Evolutionary conservation across 2,329 filamentous ascomycete genomes (phyloP).

Genomic region (Botrytis pseudocinerea): DNA sequence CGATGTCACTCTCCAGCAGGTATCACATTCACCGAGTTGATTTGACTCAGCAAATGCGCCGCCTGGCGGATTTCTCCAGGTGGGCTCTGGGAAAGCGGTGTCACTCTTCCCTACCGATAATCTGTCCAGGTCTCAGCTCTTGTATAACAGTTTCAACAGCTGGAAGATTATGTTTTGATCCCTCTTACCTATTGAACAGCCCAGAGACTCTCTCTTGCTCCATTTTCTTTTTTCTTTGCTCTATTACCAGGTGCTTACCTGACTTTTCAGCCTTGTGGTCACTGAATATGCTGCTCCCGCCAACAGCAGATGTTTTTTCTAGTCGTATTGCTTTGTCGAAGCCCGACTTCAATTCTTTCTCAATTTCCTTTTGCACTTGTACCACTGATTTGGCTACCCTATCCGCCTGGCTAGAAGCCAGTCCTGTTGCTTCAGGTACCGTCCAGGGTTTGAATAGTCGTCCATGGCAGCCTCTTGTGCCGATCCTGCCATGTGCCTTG

Average conservation of each 20-base stretch:
- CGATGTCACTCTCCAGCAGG: background rate
- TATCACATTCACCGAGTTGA: background rate
- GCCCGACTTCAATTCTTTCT: background rate
- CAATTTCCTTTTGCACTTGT: background rate
- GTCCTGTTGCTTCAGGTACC: background rate
- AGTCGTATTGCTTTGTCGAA: background rate
- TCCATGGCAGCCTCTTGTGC: background rate
- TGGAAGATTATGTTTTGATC: background rate
- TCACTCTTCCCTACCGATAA: background rate
- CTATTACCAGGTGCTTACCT: background rate
- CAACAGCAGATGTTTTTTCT: background rate
- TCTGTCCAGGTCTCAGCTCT: background rate
- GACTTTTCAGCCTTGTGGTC: background rate
- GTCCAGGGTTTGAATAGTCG: background rate
- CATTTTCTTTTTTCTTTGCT: background rate
- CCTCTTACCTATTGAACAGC: background rate
- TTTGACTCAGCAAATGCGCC: background rate
- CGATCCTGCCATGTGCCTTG: background rate
- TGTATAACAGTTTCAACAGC: background rate
- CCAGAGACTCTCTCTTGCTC: background rate
- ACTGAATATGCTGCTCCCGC: background rate
- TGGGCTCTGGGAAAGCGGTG: background rate
- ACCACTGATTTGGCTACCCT: background rate
- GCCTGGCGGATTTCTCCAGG: background rate
- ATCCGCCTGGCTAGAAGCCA: background rate